A percentile compares a stretch with the other conserved stretches of the same genome.
Conservation (phyloP, 768 basidiomycete species). For the Leccinum variicolor region DNA sequence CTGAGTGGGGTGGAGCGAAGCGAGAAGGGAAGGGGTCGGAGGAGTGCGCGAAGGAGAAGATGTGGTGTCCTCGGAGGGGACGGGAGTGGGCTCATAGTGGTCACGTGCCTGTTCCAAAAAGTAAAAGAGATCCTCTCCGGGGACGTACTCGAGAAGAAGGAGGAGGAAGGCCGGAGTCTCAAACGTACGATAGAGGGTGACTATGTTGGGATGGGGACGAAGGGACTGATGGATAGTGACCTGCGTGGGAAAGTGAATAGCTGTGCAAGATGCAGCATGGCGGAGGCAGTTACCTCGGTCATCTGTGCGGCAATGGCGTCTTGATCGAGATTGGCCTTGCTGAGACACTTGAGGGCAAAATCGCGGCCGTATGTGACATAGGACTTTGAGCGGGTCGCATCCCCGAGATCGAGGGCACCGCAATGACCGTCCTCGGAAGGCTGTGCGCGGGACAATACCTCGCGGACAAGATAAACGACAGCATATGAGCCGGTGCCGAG, state of each 20-base stretch:
- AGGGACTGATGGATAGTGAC: conserved; percentile 95
- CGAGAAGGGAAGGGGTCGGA: conserved; percentile 90
- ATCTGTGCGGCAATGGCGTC: conserved; percentile 87
- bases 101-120: conserved; percentile 96
- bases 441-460: conserved; percentile 46
- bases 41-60: conserved; percentile 62
- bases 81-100: conserved; percentile 59
- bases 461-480: conserved; percentile 88
- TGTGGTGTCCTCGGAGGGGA: conserved; percentile 11
- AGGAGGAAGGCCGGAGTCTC: conserved; percentile 91
- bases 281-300: conserved; percentile 63
- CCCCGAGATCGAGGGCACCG: conserved; percentile 54
- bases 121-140: conserved; percentile 96
- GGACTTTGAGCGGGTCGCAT: conserved; percentile 30
- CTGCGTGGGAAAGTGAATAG: conserved; percentile 35
- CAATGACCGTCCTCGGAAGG: conserved; percentile 53
- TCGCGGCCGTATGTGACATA: conserved; percentile 65
- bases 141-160: conserved; percentile 92
- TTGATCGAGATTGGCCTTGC: conserved; percentile 88
- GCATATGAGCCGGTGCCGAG: conserved; percentile 92
- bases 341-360: conserved; percentile 95
- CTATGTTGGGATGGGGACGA: conserved; percentile 87
- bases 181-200: conserved; percentile 89
- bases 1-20: conserved; percentile 73
- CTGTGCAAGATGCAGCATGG: conserved; percentile 3